phyloP scores from a whole-genome alignment of 2,329 filamentous ascomycete genomes.

The Epichloe festucae region DNA sequence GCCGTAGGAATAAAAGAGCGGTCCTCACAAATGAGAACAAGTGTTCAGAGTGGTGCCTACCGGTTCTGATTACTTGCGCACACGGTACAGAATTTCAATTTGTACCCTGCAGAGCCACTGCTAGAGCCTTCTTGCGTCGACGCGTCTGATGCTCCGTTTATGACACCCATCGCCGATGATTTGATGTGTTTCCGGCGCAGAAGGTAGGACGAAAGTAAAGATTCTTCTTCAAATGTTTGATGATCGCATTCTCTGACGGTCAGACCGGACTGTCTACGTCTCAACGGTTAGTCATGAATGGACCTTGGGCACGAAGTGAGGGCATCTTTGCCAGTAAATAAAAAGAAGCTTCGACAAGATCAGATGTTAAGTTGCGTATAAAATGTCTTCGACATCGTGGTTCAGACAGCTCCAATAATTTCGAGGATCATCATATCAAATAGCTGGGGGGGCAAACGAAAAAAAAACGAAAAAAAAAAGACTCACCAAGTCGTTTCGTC shows the following conservation, averaged over 20 bases:
- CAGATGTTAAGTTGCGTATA: slow-evolving; percentile 38
- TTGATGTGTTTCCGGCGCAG: not conserved
- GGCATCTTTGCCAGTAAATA: not conserved
- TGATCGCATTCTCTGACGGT: not conserved
- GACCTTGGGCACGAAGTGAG: not conserved
- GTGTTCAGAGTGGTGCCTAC: slow-evolving; percentile 30
- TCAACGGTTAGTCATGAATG: not conserved
- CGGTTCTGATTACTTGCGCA: slow-evolving; percentile 97
- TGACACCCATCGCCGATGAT: slow-evolving; percentile 24
- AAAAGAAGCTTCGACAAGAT: not conserved
- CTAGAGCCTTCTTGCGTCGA: slow-evolving; percentile 30
- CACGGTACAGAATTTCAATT: slow-evolving; percentile 95
- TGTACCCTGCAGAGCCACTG: slow-evolving; percentile 52
- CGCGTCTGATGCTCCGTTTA: slow-evolving; percentile 25
- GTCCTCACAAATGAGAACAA: not conserved
- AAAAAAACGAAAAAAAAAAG: not conserved
- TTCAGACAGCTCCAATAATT: slow-evolving; percentile 68
- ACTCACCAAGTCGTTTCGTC: not conserved
- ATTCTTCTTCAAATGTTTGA: not conserved
- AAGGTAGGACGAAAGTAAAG: not conserved
- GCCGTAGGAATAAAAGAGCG: not conserved
- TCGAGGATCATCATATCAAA: slow-evolving; percentile 28
- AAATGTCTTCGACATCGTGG: slow-evolving; percentile 46
- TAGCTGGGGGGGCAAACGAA: not conserved
- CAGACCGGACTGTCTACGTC: not conserved